These are phyloP conservation scores for Chalciporus chontae DNA, from an alignment of 768 basidiomycete species.

Conservation along the genomic window DNA sequence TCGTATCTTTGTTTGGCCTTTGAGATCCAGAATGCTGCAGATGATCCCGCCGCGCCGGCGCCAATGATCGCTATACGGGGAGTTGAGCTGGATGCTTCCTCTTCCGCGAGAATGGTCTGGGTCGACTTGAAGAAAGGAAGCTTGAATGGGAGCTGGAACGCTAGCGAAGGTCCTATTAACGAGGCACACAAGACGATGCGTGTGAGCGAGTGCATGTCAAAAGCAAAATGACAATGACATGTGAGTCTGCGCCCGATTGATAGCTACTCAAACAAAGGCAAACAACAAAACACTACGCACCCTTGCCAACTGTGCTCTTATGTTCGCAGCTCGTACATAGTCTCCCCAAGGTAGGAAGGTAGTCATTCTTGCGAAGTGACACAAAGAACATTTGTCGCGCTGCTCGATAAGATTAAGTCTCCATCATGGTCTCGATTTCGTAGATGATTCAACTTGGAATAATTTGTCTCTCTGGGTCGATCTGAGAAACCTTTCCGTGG, in stretches of 20 bases:
- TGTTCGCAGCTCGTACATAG: too few relatives aligned
- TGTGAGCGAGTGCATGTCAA: slow-evolving; percentile 16
- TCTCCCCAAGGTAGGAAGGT: too few relatives aligned
- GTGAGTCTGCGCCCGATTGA: too few relatives aligned
- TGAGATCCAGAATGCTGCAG: slow-evolving; percentile 81
- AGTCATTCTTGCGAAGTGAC: too few relatives aligned
- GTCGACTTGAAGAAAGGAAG: slow-evolving; percentile 51
- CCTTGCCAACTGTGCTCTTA: too few relatives aligned
- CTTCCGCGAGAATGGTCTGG: slow-evolving; percentile 17
- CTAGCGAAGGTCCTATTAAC: slow-evolving; percentile 23
- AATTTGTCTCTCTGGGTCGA: too few relatives aligned
- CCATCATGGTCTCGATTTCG: too few relatives aligned
- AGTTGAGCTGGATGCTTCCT: slow-evolving; percentile 20
- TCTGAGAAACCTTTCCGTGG: too few relatives aligned
- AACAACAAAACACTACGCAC: background rate
- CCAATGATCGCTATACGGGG: slow-evolving; percentile 83
- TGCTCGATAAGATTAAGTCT: too few relatives aligned
- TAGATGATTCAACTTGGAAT: too few relatives aligned
- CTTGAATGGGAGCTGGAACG: slow-evolving; percentile 50
- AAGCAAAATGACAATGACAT: too few relatives aligned
- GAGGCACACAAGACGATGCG: slow-evolving; percentile 18
- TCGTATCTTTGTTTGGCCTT: slow-evolving; percentile 71
- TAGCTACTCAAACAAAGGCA: background rate
- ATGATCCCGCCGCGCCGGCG: slow-evolving; percentile 83
- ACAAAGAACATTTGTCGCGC: too few relatives aligned